phyloP scores from a whole-genome alignment of 1,284 basidiomycete genomes.

The Puccinia brachypodii region DNA sequence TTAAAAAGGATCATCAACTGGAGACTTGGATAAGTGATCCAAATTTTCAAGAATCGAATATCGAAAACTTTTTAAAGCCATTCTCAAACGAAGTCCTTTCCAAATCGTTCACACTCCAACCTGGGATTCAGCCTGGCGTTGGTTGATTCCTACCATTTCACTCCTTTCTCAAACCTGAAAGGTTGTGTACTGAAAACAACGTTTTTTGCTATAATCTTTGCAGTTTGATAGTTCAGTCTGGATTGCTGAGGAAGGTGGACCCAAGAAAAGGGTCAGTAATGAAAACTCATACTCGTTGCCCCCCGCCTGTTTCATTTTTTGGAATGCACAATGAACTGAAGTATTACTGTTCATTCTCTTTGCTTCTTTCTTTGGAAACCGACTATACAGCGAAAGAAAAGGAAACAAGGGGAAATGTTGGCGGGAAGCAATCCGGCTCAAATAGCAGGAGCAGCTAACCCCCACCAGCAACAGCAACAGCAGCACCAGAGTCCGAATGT shows the following conservation, averaged over 20 bases:
- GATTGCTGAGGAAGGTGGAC: slow-evolving; percentile 46
- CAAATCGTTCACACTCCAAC: slow-evolving; percentile 36
- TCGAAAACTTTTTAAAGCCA: slow-evolving; percentile 43
- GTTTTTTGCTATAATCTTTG: not conserved
- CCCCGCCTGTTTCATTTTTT: not conserved
- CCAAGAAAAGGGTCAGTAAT: slow-evolving; percentile 41
- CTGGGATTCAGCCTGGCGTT: slow-evolving; percentile 27
- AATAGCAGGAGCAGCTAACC: not conserved
- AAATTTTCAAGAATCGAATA: slow-evolving; percentile 31
- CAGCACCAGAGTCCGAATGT: not conserved
- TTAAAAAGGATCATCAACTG: slow-evolving; percentile 45
- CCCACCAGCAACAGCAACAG: not conserved
- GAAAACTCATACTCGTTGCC: not conserved
- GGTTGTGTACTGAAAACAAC: not conserved
- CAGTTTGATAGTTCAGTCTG: slow-evolving; percentile 42
- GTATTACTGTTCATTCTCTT: not conserved
- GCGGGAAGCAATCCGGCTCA: not conserved
- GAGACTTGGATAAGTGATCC: slow-evolving; percentile 19
- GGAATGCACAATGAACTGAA: too few species aligned
- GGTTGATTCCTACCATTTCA: not conserved
- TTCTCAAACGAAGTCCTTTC: slow-evolving; percentile 21
- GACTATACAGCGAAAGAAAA: slow-evolving; percentile 30
- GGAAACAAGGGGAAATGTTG: slow-evolving; percentile 35
- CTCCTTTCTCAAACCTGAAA: not conserved
- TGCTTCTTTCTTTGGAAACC: not conserved